A percentile compares a stretch with the other conserved stretches of the same genome.
Evolutionary conservation across 2,329 filamentous ascomycete genomes (phyloP).

Genomic region (Aurifilum marmelostoma): DNA sequence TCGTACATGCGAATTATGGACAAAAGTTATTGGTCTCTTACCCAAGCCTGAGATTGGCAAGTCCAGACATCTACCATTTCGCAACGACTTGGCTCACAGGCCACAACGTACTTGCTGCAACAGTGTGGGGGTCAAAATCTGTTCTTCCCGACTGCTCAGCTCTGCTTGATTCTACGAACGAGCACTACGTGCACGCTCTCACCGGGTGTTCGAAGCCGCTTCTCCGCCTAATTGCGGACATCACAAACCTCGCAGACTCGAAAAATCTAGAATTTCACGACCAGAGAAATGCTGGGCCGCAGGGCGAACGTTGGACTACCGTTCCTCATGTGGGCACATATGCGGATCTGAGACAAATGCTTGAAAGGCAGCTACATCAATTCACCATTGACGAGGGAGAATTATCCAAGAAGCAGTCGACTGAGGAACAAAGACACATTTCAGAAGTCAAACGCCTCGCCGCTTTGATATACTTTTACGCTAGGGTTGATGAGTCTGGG

Average conservation of each 20-base stretch:
- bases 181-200: slow-evolving; percentile 29
- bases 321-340: neutral
- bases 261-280: neutral
- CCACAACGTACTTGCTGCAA: slow-evolving; percentile 31
- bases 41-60: slow-evolving; percentile 30
- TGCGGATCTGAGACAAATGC: slow-evolving; percentile 1
- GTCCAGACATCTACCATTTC: slow-evolving; percentile 32
- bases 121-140: slow-evolving; percentile 23
- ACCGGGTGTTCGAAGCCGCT: slow-evolving; percentile 30
- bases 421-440: slow-evolving; percentile 27
- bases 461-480: slow-evolving; percentile 37
- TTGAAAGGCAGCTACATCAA: slow-evolving; percentile 10
- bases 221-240: slow-evolving; percentile 26
- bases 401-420: neutral
- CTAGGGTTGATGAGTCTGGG: slow-evolving; percentile 34
- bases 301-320: neutral
- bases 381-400: neutral
- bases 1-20: slow-evolving; percentile 35
- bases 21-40: slow-evolving; percentile 24
- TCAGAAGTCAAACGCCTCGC: slow-evolving; percentile 36
- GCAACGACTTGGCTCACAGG: slow-evolving; percentile 34
- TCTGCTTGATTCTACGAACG: slow-evolving; percentile 14
- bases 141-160: slow-evolving; percentile 7
- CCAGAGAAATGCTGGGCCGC: neutral
- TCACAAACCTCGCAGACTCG: slow-evolving; percentile 17